Conservation (phyloP, 2,329 filamentous ascomycete genomes). For the Trichoderma semiorbis region DNA sequence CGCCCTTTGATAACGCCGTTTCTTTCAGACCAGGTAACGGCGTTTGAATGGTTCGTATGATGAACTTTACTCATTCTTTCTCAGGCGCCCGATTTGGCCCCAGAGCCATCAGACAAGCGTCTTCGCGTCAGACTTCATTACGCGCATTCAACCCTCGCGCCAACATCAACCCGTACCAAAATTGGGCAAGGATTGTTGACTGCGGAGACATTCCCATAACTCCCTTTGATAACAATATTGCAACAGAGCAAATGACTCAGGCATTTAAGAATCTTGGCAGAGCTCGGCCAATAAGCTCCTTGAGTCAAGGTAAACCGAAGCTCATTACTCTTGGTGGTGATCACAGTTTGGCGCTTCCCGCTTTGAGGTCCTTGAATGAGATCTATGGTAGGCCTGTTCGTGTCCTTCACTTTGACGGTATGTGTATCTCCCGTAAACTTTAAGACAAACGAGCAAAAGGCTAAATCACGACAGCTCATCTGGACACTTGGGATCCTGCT, state of each 20-base stretch:
- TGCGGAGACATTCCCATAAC: conserved; percentile 88
- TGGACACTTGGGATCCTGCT: conserved; percentile 82
- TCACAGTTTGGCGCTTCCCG: conserved; percentile 67
- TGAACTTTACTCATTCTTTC: background rate
- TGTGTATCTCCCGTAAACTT: conserved; percentile 12
- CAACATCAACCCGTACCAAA: conserved; percentile 77
- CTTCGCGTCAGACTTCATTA: conserved; percentile 73
- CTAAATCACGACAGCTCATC: conserved; percentile 45
- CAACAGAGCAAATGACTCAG: conserved; percentile 77
- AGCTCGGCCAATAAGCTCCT: conserved; percentile 30
- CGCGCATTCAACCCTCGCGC: conserved; percentile 78
- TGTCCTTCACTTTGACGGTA: conserved; percentile 69
- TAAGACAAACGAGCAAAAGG: conserved; percentile 21
- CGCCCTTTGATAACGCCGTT: conserved; percentile 71
- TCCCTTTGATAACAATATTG: conserved; percentile 81
- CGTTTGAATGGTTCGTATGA: conserved; percentile 31
- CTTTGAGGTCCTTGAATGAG: conserved; percentile 61
- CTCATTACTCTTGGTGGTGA: conserved; percentile 71
- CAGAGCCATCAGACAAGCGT: conserved; percentile 80
- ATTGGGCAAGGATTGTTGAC: conserved; percentile 78
- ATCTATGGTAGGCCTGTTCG: conserved; percentile 61
- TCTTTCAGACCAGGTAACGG: conserved; percentile 61
- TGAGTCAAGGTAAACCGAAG: conserved; percentile 40
- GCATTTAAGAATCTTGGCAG: conserved; percentile 68
- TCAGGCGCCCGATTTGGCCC: conserved; percentile 78